phyloP scores from a whole-genome alignment of 495 filamentous ascomycete genomes.

The Trichoderma orchidacearum region DNA sequence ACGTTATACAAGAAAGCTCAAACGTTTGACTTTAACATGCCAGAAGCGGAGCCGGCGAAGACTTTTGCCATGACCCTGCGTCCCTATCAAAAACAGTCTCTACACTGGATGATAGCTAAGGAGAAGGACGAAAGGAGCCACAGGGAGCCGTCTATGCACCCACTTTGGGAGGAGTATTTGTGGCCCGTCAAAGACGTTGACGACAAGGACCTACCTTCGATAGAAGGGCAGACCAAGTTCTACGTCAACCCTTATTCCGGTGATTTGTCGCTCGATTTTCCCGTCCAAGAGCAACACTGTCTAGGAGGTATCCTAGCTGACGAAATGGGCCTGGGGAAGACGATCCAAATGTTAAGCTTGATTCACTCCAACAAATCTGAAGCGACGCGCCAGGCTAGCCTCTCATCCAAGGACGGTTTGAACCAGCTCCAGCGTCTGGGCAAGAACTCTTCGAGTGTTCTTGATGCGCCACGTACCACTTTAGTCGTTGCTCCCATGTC shows the following conservation, averaged over 20 bases:
- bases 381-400: constrained; percentile 32
- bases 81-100: constrained; percentile 88
- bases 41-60: constrained; percentile 64
- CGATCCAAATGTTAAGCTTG: constrained; percentile 92
- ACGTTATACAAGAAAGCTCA: constrained; percentile 92
- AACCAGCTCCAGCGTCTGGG: constrained; percentile 41
- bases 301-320: constrained; percentile 89
- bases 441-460: constrained; percentile 34
- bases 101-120: constrained; percentile 92
- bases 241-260: constrained; percentile 97
- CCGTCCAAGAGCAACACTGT: constrained; percentile 86
- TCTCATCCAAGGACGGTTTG: constrained; percentile 16
- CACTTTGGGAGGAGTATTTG: constrained; percentile 87
- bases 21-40: constrained; percentile 88
- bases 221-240: constrained; percentile 55
- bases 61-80: constrained; percentile 74
- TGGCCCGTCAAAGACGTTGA: constrained; percentile 87
- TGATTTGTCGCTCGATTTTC: constrained; percentile 85
- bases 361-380: constrained; percentile 73
- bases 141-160: constrained; percentile 74
- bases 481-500: constrained; percentile 94
- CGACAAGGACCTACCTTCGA: constrained; percentile 52
- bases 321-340: constrained; percentile 86
- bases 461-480: constrained; percentile 74
- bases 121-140: constrained; percentile 63